Evolutionary conservation across 73 alveolate genomes (phyloP).

Genomic region (Halteria grandinella): DNA sequence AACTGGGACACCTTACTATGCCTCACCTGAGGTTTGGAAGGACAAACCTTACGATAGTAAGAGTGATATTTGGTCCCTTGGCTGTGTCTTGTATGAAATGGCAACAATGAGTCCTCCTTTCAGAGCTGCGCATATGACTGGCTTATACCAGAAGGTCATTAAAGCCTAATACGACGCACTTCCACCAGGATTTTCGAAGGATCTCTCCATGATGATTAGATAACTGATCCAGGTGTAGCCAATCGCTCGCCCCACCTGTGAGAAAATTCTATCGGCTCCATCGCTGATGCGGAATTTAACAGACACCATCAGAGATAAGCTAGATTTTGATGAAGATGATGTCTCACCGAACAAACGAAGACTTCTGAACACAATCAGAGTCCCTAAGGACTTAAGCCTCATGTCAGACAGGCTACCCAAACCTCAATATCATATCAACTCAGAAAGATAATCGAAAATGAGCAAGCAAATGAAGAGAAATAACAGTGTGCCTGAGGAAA

Average conservation of each 20-base stretch:
- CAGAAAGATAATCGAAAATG: too few relatives aligned
- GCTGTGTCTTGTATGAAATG: constrained; percentile 84
- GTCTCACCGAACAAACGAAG: too few relatives aligned
- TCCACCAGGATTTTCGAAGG: constrained; percentile 25
- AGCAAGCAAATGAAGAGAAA: constrained; percentile 33
- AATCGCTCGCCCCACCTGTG: constrained; percentile 44
- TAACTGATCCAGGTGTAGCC: constrained; percentile 35
- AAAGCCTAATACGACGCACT: constrained; percentile 43
- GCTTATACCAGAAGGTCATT: constrained; percentile 27
- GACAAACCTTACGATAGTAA: constrained; percentile 83
- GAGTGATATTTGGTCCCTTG: constrained; percentile 82
- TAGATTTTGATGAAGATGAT: constrained; percentile 30
- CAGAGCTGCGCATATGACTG: constrained; percentile 79
- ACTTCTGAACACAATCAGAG: constrained; percentile 62
- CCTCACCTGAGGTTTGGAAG: constrained; percentile 94
- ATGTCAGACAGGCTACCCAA: constrained; percentile 68
- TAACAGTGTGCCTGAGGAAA: constrained; percentile 31
- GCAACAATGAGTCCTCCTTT: constrained; percentile 75
- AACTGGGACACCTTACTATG: constrained; percentile 94
- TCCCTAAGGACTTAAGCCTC: constrained; percentile 61
- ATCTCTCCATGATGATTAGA: constrained; percentile 14
- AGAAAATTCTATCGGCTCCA: constrained; percentile 34
- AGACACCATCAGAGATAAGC: constrained; percentile 7
- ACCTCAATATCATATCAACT: constrained; percentile 64
- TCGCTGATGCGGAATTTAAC: constrained; percentile 29